Base-by-base conservation (phyloP, 78 protist genomes). In the Dictyostelium intermedium region DNA sequence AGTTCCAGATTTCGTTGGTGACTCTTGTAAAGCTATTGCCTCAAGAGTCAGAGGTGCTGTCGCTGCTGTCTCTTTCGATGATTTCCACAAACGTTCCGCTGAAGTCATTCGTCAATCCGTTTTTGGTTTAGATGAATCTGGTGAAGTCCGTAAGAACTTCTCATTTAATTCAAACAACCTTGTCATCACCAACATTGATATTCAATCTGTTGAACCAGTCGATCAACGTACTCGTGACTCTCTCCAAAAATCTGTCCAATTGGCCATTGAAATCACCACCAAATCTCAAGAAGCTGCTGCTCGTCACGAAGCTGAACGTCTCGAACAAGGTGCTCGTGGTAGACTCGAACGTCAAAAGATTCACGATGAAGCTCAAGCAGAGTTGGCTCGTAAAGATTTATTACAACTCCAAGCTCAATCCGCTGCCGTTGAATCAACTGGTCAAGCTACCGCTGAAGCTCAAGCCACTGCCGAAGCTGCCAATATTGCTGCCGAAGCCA, bases 1-100 rank as follows among this genome's bases (percentile, higher is more conserved):
- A 35, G 97, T 97, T 39, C 97, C 98, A 32, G 99, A 98, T 96
- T 98, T 98, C 47, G 96, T 98, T 37, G 99, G 99, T 81, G 98
- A 98, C 91, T 50, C 95, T 27, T 98, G 99, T 97, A 98, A 97
- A 94, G 96, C 99, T 35, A 92, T 98, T 30, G 98, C 98, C 2
- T 92, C 98, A 11, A 86, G 97, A 63, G 92, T 98, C 61, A 97
- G 99, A 30, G 99, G 98, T 74, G 98, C 97, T 56, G 98, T 97
- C 6, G 99, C 99, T 20, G 7, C 74, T 1, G 85, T 84, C 8
- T 14, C 95, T n/a, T 98, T 98, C 74, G 99, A 98, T 84, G 96
- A 96, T 91, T 98, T 98, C 98, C 99, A 98, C 95, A 69, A 86
- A 76, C 87, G 94, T 92, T 93, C 98, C 13, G 98, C 98, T 66